These are phyloP conservation scores for Stephania yunnanensis DNA, from an alignment of 164 flowering plant species.

Conservation along the genomic window DNA sequence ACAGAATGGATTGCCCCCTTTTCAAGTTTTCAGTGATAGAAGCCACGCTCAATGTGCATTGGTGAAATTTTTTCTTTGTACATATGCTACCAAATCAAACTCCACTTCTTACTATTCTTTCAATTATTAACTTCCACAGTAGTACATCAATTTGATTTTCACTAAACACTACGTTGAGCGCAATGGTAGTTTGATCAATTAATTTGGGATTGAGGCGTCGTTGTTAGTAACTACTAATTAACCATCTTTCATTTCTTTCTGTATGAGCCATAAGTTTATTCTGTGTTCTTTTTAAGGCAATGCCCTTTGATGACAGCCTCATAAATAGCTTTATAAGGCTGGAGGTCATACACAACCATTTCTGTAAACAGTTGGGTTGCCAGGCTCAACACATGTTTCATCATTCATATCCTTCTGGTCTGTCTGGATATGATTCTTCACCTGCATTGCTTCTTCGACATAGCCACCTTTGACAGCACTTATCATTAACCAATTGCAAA, in stretches of 20 bases:
- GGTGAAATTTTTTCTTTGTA: not conserved
- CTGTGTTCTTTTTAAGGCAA: conserved; percentile 4
- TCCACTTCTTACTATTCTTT: not conserved
- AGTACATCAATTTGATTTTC: conserved; percentile 3
- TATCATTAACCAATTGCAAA: conserved; percentile 10
- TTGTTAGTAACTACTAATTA: not conserved
- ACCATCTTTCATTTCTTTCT: conserved; percentile 1
- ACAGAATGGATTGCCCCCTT: conserved; percentile 17
- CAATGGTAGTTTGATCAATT: too few species aligned
- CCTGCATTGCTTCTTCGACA: conserved; percentile 15
- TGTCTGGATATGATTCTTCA: conserved; percentile 11
- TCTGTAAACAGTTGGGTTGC: conserved; percentile 5
- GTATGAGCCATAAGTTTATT: not conserved
- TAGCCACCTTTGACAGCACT: conserved; percentile 5
- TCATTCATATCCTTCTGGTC: not conserved
- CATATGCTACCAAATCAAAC: not conserved
- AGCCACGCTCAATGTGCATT: not conserved
- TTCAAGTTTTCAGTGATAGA: conserved; percentile 9
- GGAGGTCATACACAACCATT: not conserved
- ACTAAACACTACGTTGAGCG: not conserved
- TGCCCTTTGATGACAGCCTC: not conserved
- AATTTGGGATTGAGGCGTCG: too few species aligned
- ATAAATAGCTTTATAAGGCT: conserved; percentile 10
- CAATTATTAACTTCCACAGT: not conserved
- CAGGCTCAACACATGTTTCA: not conserved